A percentile compares a stretch with the other conserved stretches of the same genome.
Evolutionary conservation across 306 rosid genomes (phyloP).

Genomic region (Oemleria cerasiformis): DNA sequence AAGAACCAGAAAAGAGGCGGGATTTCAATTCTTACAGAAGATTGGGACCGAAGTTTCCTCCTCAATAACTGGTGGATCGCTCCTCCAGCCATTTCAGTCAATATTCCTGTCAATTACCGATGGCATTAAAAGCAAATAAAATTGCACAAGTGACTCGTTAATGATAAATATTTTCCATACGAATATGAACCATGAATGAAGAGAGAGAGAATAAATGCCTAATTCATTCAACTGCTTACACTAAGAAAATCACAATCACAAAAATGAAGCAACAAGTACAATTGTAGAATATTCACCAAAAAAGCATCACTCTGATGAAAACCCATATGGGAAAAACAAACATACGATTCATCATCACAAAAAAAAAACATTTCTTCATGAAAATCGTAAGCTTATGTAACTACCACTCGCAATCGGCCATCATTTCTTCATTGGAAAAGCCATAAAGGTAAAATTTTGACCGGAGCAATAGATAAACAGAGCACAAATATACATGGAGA

Average conservation of each 20-base stretch:
- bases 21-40: constrained; percentile 43
- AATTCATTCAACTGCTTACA: not conserved
- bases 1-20: not conserved
- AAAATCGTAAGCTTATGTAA: not conserved
- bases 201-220: not conserved
- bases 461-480: not conserved
- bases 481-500: not conserved
- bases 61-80: constrained; percentile 64
- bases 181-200: no score
- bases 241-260: not conserved
- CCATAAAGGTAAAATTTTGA: not conserved
- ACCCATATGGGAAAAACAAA: not conserved
- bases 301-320: no score
- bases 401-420: not conserved
- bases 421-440: not conserved
- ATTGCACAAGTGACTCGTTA: not conserved
- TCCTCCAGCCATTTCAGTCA: constrained; percentile 80
- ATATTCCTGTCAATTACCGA: constrained; percentile 33
- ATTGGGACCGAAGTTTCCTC: constrained; percentile 62
- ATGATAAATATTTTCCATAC: not conserved
- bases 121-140: not conserved
- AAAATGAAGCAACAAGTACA: not conserved
- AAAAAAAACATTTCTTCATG: not conserved
- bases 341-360: not conserved
- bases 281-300: not conserved